phyloP scores from a whole-genome alignment of 768 basidiomycete species.

The Saitozyma sp. region DNA sequence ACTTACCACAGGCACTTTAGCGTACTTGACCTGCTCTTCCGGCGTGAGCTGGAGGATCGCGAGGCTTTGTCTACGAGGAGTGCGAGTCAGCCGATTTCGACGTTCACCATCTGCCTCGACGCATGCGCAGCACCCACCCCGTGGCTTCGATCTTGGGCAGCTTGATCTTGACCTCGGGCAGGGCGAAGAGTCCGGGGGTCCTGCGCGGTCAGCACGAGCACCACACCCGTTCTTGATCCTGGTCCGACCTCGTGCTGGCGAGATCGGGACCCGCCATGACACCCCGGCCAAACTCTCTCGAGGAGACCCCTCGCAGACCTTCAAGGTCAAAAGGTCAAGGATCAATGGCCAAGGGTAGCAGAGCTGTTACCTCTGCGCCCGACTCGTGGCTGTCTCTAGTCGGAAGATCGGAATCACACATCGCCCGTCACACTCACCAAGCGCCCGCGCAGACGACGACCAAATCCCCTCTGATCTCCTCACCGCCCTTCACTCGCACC shows the following conservation, averaged over 20 bases:
- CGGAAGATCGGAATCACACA: too few species aligned
- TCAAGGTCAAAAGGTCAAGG: too few species aligned
- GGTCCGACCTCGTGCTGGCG: too few species aligned
- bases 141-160: conserved; percentile 68
- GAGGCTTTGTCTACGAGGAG: conserved; percentile 66
- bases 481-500: conserved; percentile 65
- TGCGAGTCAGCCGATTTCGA: neutral
- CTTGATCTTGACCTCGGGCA: conserved; percentile 53
- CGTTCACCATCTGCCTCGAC: conserved; percentile 16
- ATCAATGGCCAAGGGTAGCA: too few species aligned
- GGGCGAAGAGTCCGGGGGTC: conserved; percentile 77
- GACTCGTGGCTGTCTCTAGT: too few species aligned
- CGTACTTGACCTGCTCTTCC: conserved; percentile 68
- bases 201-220: conserved; percentile 54
- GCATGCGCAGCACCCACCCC: conserved; percentile 60
- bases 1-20: conserved; percentile 54
- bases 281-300: too few species aligned
- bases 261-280: too few species aligned
- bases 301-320: too few species aligned
- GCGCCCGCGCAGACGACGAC: conserved; percentile 53
- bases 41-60: conserved; percentile 71
- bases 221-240: neutral
- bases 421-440: conserved; percentile 25
- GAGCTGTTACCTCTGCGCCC: too few species aligned
- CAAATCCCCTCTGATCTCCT: conserved; percentile 58